Percentiles rank a stretch among this genome's conserved stretches.
Evolutionary conservation across 257 asterid species (phyloP).

Genomic region (Ehretia macrophylla): DNA sequence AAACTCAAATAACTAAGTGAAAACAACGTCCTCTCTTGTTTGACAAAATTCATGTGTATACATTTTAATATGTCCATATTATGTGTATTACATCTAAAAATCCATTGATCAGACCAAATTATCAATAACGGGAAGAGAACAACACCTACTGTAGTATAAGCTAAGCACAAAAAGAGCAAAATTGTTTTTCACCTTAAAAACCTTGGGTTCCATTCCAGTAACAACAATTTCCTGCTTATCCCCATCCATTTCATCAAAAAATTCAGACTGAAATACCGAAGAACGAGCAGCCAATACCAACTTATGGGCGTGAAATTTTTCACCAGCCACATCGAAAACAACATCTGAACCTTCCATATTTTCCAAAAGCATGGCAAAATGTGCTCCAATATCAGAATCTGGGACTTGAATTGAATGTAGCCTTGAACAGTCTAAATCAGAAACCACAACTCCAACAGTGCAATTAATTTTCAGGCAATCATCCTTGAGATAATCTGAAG

Average conservation of each 20-base stretch:
- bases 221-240: constrained; percentile 62
- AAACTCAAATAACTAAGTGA: constrained; percentile 7
- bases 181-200: constrained; percentile 58
- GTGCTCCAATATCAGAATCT: constrained; percentile 81
- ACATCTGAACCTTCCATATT: constrained; percentile 82
- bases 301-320: constrained; percentile 81
- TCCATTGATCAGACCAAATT: constrained; percentile 1
- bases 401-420: constrained; percentile 84
- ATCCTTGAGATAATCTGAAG: constrained; percentile 91
- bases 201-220: constrained; percentile 78
- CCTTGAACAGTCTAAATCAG: constrained; percentile 81
- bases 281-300: constrained; percentile 96
- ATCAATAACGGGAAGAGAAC: neutral
- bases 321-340: constrained; percentile 72
- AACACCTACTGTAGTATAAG: too few species aligned
- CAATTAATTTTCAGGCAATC: constrained; percentile 98
- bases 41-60: neutral
- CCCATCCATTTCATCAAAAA: constrained; percentile 53
- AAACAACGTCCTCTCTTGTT: constrained; percentile 5
- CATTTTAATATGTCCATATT: neutral
- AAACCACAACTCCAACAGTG: constrained; percentile 96
- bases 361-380: constrained; percentile 82
- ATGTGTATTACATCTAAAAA: neutral
- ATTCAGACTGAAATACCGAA: constrained; percentile 52
- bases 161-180: neutral